These are phyloP conservation scores for Suillus bovinus DNA, from an alignment of 768 basidiomycete species.

Conservation along the genomic window DNA sequence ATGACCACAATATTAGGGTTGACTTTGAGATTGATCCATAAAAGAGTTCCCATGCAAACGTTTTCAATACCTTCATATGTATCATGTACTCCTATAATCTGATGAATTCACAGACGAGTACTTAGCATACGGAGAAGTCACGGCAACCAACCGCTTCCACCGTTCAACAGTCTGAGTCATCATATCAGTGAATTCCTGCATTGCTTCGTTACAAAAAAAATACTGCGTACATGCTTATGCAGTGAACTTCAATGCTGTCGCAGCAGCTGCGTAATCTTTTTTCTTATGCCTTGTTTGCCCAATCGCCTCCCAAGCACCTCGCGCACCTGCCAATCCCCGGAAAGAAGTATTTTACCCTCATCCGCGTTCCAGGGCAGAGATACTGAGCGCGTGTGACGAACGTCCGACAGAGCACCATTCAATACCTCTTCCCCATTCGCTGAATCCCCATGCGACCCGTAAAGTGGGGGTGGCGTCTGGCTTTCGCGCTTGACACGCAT, in stretches of 20 bases:
- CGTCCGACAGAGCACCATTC: background rate
- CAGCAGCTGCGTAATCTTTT: constrained; percentile 16
- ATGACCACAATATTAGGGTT: background rate
- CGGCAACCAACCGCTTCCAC: background rate
- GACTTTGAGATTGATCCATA: background rate
- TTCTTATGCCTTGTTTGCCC: constrained; percentile 18
- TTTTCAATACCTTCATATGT: background rate
- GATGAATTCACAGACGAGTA: background rate
- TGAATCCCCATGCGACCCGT: background rate
- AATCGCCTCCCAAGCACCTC: constrained; percentile 17
- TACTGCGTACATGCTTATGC: background rate
- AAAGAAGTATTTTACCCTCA: background rate
- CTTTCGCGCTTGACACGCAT: background rate
- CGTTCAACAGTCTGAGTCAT: background rate
- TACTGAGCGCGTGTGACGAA: background rate
- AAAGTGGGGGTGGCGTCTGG: background rate
- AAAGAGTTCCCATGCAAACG: background rate
- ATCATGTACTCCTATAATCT: background rate
- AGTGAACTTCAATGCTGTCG: constrained; percentile 3
- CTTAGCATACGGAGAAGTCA: background rate
- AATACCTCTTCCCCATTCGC: background rate
- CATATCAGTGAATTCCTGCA: background rate
- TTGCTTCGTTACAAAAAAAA: background rate
- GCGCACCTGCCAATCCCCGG: constrained; percentile 10
- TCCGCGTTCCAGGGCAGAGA: background rate